Evolutionary conservation across 1,284 basidiomycete species (phyloP), one percentile per base, ranked within the genome.

Genomic region (Xerocomus nothofagi): DNA sequence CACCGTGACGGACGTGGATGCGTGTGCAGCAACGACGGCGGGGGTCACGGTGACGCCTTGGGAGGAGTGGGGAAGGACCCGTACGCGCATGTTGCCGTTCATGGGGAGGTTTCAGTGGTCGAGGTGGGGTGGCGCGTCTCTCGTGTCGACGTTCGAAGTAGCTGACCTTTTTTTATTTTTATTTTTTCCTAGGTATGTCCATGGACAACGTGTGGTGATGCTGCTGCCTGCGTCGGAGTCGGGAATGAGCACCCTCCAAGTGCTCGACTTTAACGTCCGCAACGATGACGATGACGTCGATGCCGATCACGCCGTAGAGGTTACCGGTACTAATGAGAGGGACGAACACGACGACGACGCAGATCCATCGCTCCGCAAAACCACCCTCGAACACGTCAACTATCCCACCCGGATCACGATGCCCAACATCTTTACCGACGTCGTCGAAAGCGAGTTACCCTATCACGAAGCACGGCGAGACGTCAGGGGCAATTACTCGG

Each of bases 11-110:
- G 26, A 24, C 2, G 17, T 4, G 12, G 24, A 6, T n/a, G 24
- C 8, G 17, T 3, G 3, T 14, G 0, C 8, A 1, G 36, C 11
- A 6, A 18, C 9, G n/a, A 20, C 6, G 39, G 11, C 51, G 23
- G n/a, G n/a, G n/a, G n/a, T n/a, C n/a, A 18, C 43, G 26, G 34
- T 42, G 21, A 55, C 72, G 7, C 54, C 57, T 1, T 82, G 80
- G 80, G 49, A 63, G 0, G 59, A 65, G 9, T 82, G 81, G 80
- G 80, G 78, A 2, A 71, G 64, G 3, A 32, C 41, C 11, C 60
- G 72, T 18, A 70, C 75, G 15, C 66, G 78, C 2, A 68, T 78
- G 50, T 42, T 78, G 20, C 54, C 59, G 5, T 65, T 63, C 10
- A 31, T 55, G 14, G 51, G 48, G 3, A 48, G 54, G 18, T 71